Conservation (phyloP, 1,284 basidiomycete species). For the Cutaneotrichosporon daszewskae region DNA sequence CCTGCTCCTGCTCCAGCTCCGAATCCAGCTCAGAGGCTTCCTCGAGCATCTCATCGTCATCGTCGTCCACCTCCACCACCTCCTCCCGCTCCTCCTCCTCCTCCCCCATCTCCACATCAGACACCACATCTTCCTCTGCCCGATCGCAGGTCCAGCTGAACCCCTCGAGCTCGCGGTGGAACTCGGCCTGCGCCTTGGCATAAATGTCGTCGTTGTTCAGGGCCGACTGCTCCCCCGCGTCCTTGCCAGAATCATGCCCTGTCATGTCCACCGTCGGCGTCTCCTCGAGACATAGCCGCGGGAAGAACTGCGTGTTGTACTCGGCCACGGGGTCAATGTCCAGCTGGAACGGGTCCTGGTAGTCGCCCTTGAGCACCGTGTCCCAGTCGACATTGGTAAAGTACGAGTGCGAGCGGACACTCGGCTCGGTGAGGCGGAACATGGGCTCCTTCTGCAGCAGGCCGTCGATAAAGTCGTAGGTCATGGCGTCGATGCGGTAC, state of each 20-base stretch:
- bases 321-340: conserved; percentile 88
- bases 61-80: neutral
- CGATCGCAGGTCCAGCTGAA: conserved; percentile 31
- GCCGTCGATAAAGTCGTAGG: conserved; percentile 88
- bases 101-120: conserved; percentile 1
- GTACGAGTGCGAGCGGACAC: conserved; percentile 86
- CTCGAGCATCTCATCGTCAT: conserved; percentile 14
- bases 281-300: conserved; percentile 94
- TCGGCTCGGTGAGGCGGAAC: conserved; percentile 76
- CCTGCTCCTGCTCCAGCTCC: neutral
- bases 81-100: conserved; percentile 7
- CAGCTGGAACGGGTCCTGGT: conserved; percentile 84
- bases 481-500: conserved; percentile 76
- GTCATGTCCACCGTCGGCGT: conserved; percentile 57
- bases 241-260: conserved; percentile 26
- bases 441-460: conserved; percentile 86
- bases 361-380: conserved; percentile 30
- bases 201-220: conserved; percentile 36
- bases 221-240: conserved; percentile 19
- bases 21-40: neutral
- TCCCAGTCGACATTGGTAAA: conserved; percentile 74
- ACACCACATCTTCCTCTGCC: conserved; percentile 2
- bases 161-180: conserved; percentile 24
- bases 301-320: conserved; percentile 95
- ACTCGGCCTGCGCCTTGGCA: conserved; percentile 25